These are phyloP conservation scores for Ophiosphaerella herpotricha DNA, from an alignment of 2,329 filamentous ascomycete species.

Conservation along the genomic window DNA sequence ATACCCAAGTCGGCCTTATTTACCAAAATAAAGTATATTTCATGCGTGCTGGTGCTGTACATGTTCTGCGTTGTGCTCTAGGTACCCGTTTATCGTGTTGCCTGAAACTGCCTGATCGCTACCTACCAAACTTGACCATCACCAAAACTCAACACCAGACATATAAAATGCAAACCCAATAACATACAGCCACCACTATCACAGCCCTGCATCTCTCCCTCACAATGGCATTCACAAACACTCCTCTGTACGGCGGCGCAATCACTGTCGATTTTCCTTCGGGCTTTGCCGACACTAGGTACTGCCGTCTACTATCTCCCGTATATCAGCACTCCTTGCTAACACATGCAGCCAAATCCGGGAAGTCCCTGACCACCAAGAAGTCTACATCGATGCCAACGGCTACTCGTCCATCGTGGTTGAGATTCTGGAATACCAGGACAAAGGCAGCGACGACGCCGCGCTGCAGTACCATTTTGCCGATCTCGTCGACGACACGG, in stretches of 20 bases:
- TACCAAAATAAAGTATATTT: constrained; percentile 10
- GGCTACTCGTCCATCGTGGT: constrained; percentile 88
- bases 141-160: constrained; percentile 20
- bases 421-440: constrained; percentile 85
- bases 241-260: constrained; percentile 73
- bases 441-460: constrained; percentile 68
- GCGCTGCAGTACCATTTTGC: constrained; percentile 61
- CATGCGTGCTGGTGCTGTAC: background rate
- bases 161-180: constrained; percentile 29
- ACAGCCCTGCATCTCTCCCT: background rate
- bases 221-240: constrained; percentile 62
- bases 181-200: constrained; percentile 1
- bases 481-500: constrained; percentile 50
- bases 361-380: constrained; percentile 84
- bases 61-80: constrained; percentile 16
- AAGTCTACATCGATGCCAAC: constrained; percentile 83
- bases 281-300: constrained; percentile 76
- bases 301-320: constrained; percentile 17
- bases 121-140: constrained; percentile 31
- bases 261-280: constrained; percentile 70
- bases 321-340: constrained; percentile 15
- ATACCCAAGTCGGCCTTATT: constrained; percentile 34
- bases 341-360: constrained; percentile 63
- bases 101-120: constrained; percentile 43
- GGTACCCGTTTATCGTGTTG: constrained; percentile 30